These are phyloP conservation scores for Xerocomus cyaneibrunnescens DNA, from an alignment of 1,284 basidiomycete species.

Conservation along the genomic window DNA sequence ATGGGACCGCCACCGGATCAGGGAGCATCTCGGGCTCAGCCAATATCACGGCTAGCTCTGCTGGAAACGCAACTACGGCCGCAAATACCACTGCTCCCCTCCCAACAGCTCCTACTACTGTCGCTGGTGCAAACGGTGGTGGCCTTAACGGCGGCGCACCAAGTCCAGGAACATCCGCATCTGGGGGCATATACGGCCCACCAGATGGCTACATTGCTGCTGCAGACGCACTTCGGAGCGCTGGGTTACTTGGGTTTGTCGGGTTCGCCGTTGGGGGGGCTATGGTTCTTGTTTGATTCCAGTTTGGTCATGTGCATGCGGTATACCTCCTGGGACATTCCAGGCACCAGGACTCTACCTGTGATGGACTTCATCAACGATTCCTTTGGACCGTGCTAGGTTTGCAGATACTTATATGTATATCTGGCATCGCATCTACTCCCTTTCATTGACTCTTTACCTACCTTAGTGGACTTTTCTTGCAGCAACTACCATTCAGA, in stretches of 20 bases:
- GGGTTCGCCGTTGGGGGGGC: constrained; percentile 48
- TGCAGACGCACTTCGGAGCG: constrained; percentile 44
- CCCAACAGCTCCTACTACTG: constrained; percentile 55
- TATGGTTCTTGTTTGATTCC: constrained; percentile 44
- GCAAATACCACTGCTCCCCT: constrained; percentile 38
- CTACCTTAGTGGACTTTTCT: constrained; percentile 26
- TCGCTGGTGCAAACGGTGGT: constrained; percentile 51
- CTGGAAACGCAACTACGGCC: constrained; percentile 35
- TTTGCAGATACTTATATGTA: constrained; percentile 24
- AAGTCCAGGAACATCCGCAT: constrained; percentile 42
- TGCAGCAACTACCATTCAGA: constrained; percentile 12
- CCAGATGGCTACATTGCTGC: constrained; percentile 60
- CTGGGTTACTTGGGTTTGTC: constrained; percentile 34
- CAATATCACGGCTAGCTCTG: constrained; percentile 18
- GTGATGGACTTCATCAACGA: constrained; percentile 14
- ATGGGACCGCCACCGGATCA: constrained; percentile 20
- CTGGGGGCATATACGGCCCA: constrained; percentile 54
- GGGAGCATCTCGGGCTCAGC: constrained; percentile 26
- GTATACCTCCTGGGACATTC: constrained; percentile 16
- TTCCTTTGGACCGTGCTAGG: constrained; percentile 20
- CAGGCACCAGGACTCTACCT: constrained; percentile 4
- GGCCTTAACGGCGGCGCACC: constrained; percentile 48
- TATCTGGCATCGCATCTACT: constrained; percentile 20
- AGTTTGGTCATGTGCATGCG: constrained; percentile 8
- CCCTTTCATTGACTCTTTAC: constrained; percentile 29